Conservation (phyloP, 2,329 filamentous ascomycete species). For the Allantophomopsis cytisporea region DNA sequence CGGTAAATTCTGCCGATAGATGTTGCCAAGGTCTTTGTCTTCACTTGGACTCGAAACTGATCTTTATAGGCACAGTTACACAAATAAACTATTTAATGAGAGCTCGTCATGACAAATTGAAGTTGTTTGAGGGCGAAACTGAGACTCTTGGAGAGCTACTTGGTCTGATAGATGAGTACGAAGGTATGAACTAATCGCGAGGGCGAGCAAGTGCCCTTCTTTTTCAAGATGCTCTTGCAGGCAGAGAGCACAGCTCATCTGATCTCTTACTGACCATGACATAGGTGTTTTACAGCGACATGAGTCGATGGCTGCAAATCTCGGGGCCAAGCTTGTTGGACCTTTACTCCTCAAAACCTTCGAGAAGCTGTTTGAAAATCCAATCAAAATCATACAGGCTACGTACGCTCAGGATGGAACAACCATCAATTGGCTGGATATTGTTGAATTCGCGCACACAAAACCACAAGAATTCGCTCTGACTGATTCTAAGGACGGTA, state of each 20-base stretch:
- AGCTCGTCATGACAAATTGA: slow-evolving; percentile 28
- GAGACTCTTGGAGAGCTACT: slow-evolving; percentile 66
- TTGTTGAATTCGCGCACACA: slow-evolving; percentile 71
- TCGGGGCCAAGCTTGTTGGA: slow-evolving; percentile 71
- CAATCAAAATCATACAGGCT: slow-evolving; percentile 38
- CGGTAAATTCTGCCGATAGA: too few relatives aligned
- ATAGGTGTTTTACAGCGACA: slow-evolving; percentile 66
- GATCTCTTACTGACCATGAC: slow-evolving; percentile 1
- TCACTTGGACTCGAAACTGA: background rate
- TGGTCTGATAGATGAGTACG: slow-evolving; percentile 63
- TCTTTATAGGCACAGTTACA: slow-evolving; percentile 16
- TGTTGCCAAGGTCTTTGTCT: background rate
- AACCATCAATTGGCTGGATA: slow-evolving; percentile 68
- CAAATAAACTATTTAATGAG: slow-evolving; percentile 41
- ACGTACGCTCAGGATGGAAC: slow-evolving; percentile 41
- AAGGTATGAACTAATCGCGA: slow-evolving; percentile 29
- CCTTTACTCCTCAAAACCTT: slow-evolving; percentile 77
- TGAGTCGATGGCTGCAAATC: slow-evolving; percentile 74
- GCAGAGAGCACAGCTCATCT: background rate
- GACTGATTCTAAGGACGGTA: slow-evolving; percentile 52
- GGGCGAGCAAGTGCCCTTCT: background rate
- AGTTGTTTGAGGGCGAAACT: slow-evolving; percentile 36
- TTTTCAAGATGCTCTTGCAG: background rate
- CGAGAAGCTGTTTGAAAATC: slow-evolving; percentile 73
- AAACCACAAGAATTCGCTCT: slow-evolving; percentile 69